Evolutionary conservation across 2,329 filamentous ascomycete species (phyloP).

Genomic region (Colletotrichum chlorophyti): DNA sequence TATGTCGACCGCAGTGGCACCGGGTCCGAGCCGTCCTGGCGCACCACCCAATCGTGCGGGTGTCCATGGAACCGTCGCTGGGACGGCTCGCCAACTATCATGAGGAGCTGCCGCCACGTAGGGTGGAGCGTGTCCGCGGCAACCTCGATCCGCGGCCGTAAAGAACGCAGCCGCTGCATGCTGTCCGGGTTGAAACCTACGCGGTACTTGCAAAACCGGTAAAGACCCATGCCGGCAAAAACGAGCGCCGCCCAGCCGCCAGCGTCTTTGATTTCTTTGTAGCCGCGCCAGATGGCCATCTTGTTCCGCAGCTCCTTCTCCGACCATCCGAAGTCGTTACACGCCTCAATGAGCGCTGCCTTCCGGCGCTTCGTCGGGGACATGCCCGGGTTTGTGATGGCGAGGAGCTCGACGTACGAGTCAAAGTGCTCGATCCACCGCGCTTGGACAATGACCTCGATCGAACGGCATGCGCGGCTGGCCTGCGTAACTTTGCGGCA

Average conservation of each 20-base stretch:
- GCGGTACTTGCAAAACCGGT: slow-evolving; percentile 66
- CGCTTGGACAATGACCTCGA: slow-evolving; percentile 65
- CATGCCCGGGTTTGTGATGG: slow-evolving; percentile 44
- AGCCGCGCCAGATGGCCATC: slow-evolving; percentile 60
- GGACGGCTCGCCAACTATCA: slow-evolving; percentile 50
- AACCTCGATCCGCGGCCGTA: slow-evolving; percentile 56
- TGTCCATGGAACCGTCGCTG: slow-evolving; percentile 52
- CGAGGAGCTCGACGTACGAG: slow-evolving; percentile 51
- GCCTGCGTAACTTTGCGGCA: slow-evolving; percentile 43
- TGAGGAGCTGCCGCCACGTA: slow-evolving; percentile 57
- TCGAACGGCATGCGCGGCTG: slow-evolving; percentile 59
- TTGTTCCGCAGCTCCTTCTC: slow-evolving; percentile 64
- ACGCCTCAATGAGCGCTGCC: slow-evolving; percentile 58
- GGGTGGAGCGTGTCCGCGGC: slow-evolving; percentile 60
- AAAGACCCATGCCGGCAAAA: slow-evolving; percentile 64
- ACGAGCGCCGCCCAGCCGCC: slow-evolving; percentile 63
- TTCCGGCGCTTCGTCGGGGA: slow-evolving; percentile 57
- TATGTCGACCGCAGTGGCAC: slow-evolving; percentile 54
- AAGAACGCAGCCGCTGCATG: slow-evolving; percentile 51
- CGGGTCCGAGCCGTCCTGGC: slow-evolving; percentile 45
- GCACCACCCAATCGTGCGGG: slow-evolving; percentile 59
- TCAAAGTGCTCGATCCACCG: slow-evolving; percentile 64
- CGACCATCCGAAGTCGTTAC: slow-evolving; percentile 59
- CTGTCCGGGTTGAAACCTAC: slow-evolving; percentile 58
- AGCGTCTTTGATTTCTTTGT: slow-evolving; percentile 63